phyloP scores from a whole-genome alignment of 2,329 filamentous ascomycete species.

The Scedosporium dehoogii region DNA sequence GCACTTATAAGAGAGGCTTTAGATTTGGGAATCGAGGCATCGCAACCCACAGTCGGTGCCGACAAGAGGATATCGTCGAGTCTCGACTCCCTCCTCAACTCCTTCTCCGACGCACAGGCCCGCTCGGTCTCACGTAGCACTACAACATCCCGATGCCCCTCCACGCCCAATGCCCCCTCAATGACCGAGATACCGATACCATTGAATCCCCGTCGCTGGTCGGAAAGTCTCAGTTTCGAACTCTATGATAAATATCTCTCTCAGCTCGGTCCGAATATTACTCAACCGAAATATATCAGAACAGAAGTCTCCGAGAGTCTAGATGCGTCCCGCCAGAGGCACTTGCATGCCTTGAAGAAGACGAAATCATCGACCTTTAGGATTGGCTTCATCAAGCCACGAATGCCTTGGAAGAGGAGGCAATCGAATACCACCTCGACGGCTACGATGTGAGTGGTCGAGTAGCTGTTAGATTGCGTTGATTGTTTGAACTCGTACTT shows the following conservation, averaged over 20 bases:
- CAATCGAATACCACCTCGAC: constrained; percentile 19
- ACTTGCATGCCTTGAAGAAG: constrained; percentile 34
- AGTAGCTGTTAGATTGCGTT: background rate
- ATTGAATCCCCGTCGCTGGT: constrained; percentile 15
- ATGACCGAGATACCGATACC: constrained; percentile 4
- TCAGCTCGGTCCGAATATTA: constrained; percentile 30
- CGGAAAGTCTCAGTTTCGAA: constrained; percentile 32
- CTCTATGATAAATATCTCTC: constrained; percentile 43
- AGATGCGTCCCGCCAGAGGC: constrained; percentile 23
- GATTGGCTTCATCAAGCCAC: constrained; percentile 28
- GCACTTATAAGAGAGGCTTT: constrained; percentile 24
- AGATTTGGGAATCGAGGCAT: constrained; percentile 23
- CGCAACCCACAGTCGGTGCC: constrained; percentile 13
- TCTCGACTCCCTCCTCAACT: constrained; percentile 31
- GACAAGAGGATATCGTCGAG: constrained; percentile 27
- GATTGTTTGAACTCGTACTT: background rate
- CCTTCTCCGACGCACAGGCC: constrained; percentile 25
- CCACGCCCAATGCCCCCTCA: constrained; percentile 14
- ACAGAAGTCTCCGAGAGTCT: constrained; percentile 12
- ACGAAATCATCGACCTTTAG: constrained; percentile 36
- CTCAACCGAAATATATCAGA: constrained; percentile 24
- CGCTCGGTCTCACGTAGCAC: constrained; percentile 32
- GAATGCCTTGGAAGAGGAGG: constrained; percentile 32
- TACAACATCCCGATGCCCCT: constrained; percentile 33
- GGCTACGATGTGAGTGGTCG: constrained; percentile 20